Evolutionary conservation across 148 eudicot genomes (phyloP), one percentile per base, ranked within the genome.

Genomic region (Cornus controversa): DNA sequence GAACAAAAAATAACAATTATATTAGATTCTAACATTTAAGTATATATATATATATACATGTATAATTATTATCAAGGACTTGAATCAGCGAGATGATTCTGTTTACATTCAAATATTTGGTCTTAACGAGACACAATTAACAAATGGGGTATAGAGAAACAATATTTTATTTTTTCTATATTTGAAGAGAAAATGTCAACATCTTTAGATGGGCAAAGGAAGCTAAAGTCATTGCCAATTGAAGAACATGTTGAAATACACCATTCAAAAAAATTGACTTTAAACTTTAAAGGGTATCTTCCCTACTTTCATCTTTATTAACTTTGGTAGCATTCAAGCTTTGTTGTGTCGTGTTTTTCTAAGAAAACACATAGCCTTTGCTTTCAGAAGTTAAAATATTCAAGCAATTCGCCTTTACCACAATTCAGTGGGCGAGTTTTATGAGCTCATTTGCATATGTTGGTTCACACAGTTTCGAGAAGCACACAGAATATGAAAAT

Each of bases 191-290:
- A 71, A 75, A 74, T 68, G 80, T 79, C 82, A 79, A 66, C 85
- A 75, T 76, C 74, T 2, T 42, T 10, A 31, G 10, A 6, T 65
- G 31, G 57, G 29, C 67, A 15, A 11, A 45, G 10, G 18, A 10
- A 45, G 58, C 29, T 31, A 6, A 63, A 78, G 85, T 79, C 82
- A 66, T 71, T 36, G 72, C 58, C 71, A 31, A 27, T 68, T 29
- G 74, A 72, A 73, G 79, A 62, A 74, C 23, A 57, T 47, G 81
- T 80, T 74, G 75, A 54, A 72, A 45, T 6, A 66, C 62, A 50
- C 67, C 72, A 29, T 79, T 70, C 75, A 70, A 79, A 77, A 23
- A 54, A 15, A 8, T 70, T 82, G 85, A 82, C 85, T 80, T 85
- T 79, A 54, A 54, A n/a, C n/a, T n/a, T n/a, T n/a, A n/a, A 31